Evolutionary conservation across 148 eudicot species (phyloP).

Genomic region (Vaccinium darrowii): DNA sequence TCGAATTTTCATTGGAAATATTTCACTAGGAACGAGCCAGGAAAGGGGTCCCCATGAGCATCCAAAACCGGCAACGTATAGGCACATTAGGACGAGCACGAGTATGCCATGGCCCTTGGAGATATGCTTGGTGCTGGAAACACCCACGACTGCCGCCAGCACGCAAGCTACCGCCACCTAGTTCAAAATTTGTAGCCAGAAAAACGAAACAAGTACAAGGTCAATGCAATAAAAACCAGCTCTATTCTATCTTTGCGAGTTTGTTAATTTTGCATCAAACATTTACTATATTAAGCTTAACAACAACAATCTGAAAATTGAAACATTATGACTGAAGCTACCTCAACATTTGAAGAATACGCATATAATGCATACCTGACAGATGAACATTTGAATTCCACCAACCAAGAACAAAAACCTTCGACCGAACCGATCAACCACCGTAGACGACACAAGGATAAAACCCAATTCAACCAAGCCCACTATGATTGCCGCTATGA

Average conservation of each 20-base stretch:
- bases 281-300: background rate
- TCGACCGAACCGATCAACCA: constrained; percentile 48
- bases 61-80: constrained; percentile 53
- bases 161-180: constrained; percentile 45
- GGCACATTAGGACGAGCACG: constrained; percentile 51
- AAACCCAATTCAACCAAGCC: constrained; percentile 36
- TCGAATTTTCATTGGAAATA: constrained; percentile 51
- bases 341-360: background rate
- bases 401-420: constrained; percentile 45
- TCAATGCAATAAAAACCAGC: background rate
- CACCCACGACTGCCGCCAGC: constrained; percentile 36
- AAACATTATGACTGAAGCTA: background rate
- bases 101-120: constrained; percentile 30
- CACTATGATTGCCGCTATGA: constrained; percentile 37
- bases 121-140: constrained; percentile 39
- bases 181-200: background rate
- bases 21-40: constrained; percentile 61
- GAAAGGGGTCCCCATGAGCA: constrained; percentile 67
- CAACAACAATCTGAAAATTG: background rate
- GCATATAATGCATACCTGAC: constrained; percentile 25
- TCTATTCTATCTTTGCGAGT: background rate
- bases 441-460: constrained; percentile 34
- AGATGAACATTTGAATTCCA: constrained; percentile 45
- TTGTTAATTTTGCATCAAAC: too few relatives aligned
- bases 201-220: background rate